Base-by-base conservation (phyloP, 1,284 basidiomycete genomes). In the Calocybe gambosa region DNA sequence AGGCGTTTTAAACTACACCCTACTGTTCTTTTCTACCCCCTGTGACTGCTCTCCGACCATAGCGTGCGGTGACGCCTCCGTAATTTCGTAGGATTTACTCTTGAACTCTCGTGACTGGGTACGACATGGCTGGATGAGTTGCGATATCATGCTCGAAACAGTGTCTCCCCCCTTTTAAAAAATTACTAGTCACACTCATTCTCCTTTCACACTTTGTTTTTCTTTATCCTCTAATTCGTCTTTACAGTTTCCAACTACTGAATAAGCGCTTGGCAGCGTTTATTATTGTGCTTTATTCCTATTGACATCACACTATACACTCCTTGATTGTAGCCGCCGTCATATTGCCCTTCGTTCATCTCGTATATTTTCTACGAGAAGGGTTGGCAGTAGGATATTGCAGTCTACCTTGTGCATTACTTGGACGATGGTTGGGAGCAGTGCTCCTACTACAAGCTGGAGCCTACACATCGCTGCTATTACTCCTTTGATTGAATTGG, bases 1-100 rank as follows among this genome's bases (percentile, higher is more conserved):
- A 84, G 73, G 68, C 73, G 31, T 85, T 73, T 65, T 86, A 65
- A 82, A 50, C 37, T 20, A 20, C 23, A 38, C 19, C 42, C 41
- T 38, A 20, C 31, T 50, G 43, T 29, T 40, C 15, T 38, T 28
- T 31, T 42, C 46, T 39, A 49, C 36, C 46, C 51, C 46, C 44
- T 47, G 34, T 15, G 6, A 8, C 39, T 9, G 15, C 34, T 48
- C 19, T 25, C 15, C 6, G 26, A 35, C 19, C 44, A 41, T 10
- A 23, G 21, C 21, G 21, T 23, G 21, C 7, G 21, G 28, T 29
- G 28, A 12, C 28, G 4, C 3, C 13, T 5, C 3, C 28, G 3
- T 29, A 3, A 9, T 31, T 33, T 37, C 41, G 21, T 3, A 50
- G 50, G 43, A 46, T 45, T 47, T 43, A 44, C 50, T 41, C 42